These are phyloP conservation scores for Chytriomyces confervae DNA, from an alignment of 192 early-diverging fungal species.

Conservation along the genomic window DNA sequence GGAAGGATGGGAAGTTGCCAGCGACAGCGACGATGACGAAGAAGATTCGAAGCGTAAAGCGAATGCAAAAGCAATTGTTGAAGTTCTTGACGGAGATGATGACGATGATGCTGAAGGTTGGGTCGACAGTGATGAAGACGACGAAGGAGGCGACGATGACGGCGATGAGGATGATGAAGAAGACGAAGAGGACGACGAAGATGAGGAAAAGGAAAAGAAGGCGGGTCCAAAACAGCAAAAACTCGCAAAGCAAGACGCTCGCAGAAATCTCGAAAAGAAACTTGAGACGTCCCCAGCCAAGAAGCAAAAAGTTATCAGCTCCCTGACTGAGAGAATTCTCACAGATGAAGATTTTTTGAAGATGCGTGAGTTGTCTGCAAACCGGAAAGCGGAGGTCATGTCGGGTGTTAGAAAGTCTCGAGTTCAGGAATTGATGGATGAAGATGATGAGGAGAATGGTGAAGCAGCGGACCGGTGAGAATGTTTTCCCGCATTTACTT, in stretches of 20 bases:
- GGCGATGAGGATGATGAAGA: conserved; percentile 34
- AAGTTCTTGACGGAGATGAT: conserved; percentile 24
- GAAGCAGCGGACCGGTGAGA: conserved; percentile 39
- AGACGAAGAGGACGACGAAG: conserved; percentile 49
- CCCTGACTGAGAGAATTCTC: conserved; percentile 63
- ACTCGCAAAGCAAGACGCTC: conserved; percentile 12
- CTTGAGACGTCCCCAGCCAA: conserved; percentile 39
- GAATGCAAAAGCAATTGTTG: conserved; percentile 19
- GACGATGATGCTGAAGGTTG: conserved; percentile 41
- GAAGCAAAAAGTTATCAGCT: conserved; percentile 41
- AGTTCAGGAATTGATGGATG: conserved; percentile 41
- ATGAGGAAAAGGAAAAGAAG: conserved; percentile 52
- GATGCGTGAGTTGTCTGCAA: conserved; percentile 76
- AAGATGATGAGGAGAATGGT: conserved; percentile 47
- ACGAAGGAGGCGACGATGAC: background rate
- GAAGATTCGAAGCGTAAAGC: conserved; percentile 19
- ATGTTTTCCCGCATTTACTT: conserved; percentile 1
- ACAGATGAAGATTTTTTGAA: conserved; percentile 91
- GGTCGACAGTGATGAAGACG: conserved; percentile 25
- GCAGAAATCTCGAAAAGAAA: conserved; percentile 18
- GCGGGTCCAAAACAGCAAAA: conserved; percentile 31
- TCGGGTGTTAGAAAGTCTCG: conserved; percentile 39
- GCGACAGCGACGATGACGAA: conserved; percentile 29
- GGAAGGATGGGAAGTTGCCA: conserved; percentile 48
- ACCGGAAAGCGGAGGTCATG: conserved; percentile 65